Conservation (phyloP, 1,284 basidiomycete species). For the Cutaneotrichosporon cyanovorans region DNA sequence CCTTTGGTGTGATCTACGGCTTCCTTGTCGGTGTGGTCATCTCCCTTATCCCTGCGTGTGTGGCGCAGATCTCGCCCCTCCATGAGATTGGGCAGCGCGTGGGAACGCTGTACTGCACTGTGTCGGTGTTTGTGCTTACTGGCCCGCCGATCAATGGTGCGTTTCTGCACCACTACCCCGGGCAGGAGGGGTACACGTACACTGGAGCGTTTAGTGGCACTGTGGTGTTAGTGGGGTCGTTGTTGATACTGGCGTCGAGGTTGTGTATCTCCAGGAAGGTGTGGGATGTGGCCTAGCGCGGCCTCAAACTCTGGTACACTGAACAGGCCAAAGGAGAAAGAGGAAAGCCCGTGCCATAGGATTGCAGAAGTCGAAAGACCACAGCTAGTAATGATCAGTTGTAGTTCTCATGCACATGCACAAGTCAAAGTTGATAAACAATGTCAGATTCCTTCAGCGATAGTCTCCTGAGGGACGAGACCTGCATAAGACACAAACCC, state of each 20-base stretch:
- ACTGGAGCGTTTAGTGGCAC: conserved; percentile 5
- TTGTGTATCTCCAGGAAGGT: neutral
- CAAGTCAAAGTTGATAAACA: too few relatives aligned
- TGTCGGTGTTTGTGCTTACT: conserved; percentile 29
- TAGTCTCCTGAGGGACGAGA: too few relatives aligned
- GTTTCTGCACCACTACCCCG: conserved; percentile 21
- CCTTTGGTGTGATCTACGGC: conserved; percentile 38
- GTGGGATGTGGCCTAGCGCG: neutral
- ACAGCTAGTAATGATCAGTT: too few relatives aligned
- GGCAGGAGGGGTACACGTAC: neutral
- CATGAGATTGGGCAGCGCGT: conserved; percentile 28
- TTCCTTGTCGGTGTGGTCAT: conserved; percentile 27
- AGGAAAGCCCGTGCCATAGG: too few relatives aligned
- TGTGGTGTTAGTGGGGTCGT: neutral
- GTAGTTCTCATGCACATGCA: too few relatives aligned
- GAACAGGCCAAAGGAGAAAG: too few relatives aligned
- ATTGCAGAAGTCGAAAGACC: too few relatives aligned
- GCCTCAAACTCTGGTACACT: too few relatives aligned
- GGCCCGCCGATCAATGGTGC: conserved; percentile 43
- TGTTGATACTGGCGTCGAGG: neutral
- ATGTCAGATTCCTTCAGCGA: too few relatives aligned
- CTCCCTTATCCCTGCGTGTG: conserved; percentile 23
- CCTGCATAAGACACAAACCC: neutral
- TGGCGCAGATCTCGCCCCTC: conserved; percentile 20
- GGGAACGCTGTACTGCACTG: conserved; percentile 22